Percentiles rank a stretch among this genome's conserved stretches.
These are phyloP conservation scores for Blastobotrys aristatus DNA, from an alignment of 1,139 yeast genomes.

Conservation along the genomic window DNA sequence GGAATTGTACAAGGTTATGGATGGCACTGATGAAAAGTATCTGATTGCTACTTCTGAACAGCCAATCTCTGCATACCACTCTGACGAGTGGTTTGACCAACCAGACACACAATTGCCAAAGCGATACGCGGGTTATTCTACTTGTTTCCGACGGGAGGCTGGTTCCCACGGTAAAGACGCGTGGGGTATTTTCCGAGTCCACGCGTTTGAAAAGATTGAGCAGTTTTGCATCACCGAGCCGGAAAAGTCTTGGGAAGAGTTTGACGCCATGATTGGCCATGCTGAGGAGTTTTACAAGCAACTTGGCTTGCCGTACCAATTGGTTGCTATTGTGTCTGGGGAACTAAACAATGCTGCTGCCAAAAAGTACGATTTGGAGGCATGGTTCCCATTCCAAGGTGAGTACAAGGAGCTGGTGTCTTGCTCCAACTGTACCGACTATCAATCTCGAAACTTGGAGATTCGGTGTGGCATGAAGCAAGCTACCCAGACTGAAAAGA, in stretches of 20 bases:
- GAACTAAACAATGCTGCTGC: conserved; percentile 99
- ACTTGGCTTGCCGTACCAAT: conserved; percentile 89
- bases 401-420: conserved; percentile 98
- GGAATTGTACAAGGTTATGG: conserved; percentile 92
- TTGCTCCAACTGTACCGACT: conserved; percentile 98
- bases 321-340: conserved; percentile 96
- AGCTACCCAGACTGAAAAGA: conserved; percentile 92
- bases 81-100: conserved; percentile 97
- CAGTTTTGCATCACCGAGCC: conserved; percentile 94
- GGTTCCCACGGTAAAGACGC: conserved; percentile 99
- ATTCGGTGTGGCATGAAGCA: conserved; percentile 98
- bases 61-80: conserved; percentile 97
- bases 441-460: conserved; percentile 96
- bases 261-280: conserved; percentile 85
- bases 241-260: conserved; percentile 96
- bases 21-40: conserved; percentile 96
- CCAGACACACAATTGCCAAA: conserved; percentile 96
- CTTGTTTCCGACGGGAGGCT: conserved; percentile 99
- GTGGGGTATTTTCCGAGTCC: conserved; percentile 99
- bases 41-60: conserved; percentile 98
- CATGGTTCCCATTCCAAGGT: conserved; percentile 99
- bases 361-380: conserved; percentile 96
- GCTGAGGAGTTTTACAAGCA: conserved; percentile 94
- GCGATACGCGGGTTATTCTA: conserved; percentile 91
- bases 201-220: conserved; percentile 96